Percentiles rank a stretch among this genome's conserved stretches.
Evolutionary conservation across 192 early-diverging fungal genomes (phyloP).

Genomic region (Backusella sp.): DNA sequence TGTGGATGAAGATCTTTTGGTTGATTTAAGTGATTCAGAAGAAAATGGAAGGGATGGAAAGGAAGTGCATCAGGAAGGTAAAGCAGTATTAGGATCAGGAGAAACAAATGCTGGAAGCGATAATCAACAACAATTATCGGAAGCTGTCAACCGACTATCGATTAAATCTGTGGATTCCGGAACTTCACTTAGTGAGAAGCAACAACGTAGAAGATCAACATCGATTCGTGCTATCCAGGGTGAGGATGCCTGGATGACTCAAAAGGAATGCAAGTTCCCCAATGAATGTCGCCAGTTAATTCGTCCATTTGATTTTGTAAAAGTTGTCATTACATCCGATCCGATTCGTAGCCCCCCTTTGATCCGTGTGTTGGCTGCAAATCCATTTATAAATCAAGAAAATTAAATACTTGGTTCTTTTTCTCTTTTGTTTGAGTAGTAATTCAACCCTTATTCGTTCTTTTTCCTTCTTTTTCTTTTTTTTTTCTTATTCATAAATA

Average conservation of each 20-base stretch:
- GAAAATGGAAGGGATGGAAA: background rate
- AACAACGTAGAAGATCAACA: constrained; percentile 13
- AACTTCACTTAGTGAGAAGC: background rate
- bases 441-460: background rate
- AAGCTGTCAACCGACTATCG: background rate
- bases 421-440: background rate
- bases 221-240: constrained; percentile 23
- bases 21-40: background rate
- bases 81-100: background rate
- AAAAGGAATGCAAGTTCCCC: constrained; percentile 19
- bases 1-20: background rate
- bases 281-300: constrained; percentile 27
- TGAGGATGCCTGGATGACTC: constrained; percentile 10
- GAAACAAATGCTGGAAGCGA: background rate
- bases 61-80: background rate
- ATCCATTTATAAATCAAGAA: constrained; percentile 37
- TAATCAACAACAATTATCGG: background rate
- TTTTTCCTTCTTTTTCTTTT: background rate
- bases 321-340: constrained; percentile 46
- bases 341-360: constrained; percentile 45
- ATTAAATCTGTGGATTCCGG: background rate
- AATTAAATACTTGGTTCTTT: background rate
- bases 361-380: constrained; percentile 47
- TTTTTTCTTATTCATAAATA: background rate
- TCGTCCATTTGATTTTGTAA: constrained; percentile 39